A percentile compares a stretch with the other conserved stretches of the same genome.
Conservation (phyloP, 2,329 filamentous ascomycete species). For the Fusarium sp. region DNA sequence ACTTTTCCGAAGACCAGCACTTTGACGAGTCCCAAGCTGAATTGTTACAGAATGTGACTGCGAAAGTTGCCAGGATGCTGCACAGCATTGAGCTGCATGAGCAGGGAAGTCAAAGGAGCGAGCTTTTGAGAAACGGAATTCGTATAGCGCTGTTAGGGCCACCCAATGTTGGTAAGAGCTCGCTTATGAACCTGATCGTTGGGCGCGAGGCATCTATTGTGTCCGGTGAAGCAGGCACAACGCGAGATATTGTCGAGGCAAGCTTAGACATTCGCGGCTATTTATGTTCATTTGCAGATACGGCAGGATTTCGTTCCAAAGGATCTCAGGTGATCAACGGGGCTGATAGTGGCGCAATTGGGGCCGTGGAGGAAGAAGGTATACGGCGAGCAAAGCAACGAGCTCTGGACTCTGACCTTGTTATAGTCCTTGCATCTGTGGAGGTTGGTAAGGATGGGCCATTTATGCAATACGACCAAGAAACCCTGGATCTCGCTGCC, state of each 20-base stretch:
- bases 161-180: slow-evolving; percentile 95
- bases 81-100: slow-evolving; percentile 74
- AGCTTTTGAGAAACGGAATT: slow-evolving; percentile 86
- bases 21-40: slow-evolving; percentile 87
- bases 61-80: slow-evolving; percentile 69
- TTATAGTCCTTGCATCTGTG: slow-evolving; percentile 82
- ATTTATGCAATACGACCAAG: slow-evolving; percentile 61
- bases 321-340: slow-evolving; percentile 15
- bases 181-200: slow-evolving; percentile 87
- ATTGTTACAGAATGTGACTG: slow-evolving; percentile 74
- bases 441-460: slow-evolving; percentile 58
- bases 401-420: slow-evolving; percentile 83
- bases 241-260: slow-evolving; percentile 91
- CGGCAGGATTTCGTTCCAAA: slow-evolving; percentile 80
- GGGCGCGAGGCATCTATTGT: slow-evolving; percentile 96
- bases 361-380: slow-evolving; percentile 85
- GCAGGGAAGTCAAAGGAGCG: slow-evolving; percentile 80
- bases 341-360: slow-evolving; percentile 57
- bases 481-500: slow-evolving; percentile 64
- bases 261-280: slow-evolving; percentile 89
- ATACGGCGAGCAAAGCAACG: slow-evolving; percentile 86
- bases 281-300: slow-evolving; percentile 94
- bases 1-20: slow-evolving; percentile 97
- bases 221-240: slow-evolving; percentile 91
- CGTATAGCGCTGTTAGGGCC: slow-evolving; percentile 86